Percentiles rank a stretch among this genome's conserved stretches.
Evolutionary conservation across 2,329 filamentous ascomycete genomes (phyloP).

Genomic region (Alternaria sp.): DNA sequence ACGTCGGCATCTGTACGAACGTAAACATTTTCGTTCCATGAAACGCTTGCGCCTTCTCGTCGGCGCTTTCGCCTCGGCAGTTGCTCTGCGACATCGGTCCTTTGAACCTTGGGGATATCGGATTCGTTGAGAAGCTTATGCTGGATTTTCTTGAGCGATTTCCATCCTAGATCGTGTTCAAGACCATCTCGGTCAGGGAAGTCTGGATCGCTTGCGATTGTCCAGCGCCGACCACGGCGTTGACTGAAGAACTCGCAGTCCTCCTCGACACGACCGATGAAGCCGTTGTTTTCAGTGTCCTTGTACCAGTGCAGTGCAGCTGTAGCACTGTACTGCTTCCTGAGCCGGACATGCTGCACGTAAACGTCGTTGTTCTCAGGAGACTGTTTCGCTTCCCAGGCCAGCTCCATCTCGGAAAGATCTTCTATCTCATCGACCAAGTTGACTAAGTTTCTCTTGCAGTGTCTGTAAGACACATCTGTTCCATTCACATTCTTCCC

Average conservation of each 20-base stretch:
- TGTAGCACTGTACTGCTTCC: not conserved
- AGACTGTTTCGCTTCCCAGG: not conserved
- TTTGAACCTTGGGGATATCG: not conserved
- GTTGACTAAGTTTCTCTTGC: not conserved
- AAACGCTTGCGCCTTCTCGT: not conserved
- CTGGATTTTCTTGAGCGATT: not conserved
- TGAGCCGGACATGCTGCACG: not conserved
- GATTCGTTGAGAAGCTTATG: not conserved
- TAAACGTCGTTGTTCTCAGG: not conserved
- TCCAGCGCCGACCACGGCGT: not conserved
- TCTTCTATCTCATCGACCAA: not conserved
- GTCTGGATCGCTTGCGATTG: not conserved
- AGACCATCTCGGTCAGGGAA: not conserved
- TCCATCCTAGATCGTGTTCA: not conserved
- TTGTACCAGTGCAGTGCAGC: not conserved
- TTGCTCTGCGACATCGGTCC: not conserved
- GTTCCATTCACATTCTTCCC: not conserved
- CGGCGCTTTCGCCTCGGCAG: constrained; percentile 9
- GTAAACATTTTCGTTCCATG: constrained; percentile 1
- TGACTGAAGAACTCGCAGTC: not conserved
- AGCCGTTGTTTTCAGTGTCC: not conserved
- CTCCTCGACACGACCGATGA: not conserved
- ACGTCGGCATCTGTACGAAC: constrained; percentile 11
- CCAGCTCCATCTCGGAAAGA: not conserved
- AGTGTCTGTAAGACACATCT: not conserved